phyloP scores from a whole-genome alignment of 306 rosid species.

The Argentina anserina region DNA sequence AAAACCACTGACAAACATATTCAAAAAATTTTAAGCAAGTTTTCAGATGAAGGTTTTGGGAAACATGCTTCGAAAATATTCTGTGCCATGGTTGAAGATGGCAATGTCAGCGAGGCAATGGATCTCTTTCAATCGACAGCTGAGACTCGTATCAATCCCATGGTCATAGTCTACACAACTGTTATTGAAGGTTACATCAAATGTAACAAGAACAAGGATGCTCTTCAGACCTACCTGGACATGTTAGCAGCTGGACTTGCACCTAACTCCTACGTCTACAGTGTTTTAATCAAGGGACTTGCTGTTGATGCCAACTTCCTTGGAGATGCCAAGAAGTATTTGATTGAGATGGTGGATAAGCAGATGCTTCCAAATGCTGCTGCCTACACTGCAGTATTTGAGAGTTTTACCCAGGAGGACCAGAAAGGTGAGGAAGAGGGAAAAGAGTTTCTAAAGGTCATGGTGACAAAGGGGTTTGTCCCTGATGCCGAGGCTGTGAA shows the following conservation, averaged over 20 bases:
- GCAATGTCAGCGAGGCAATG: constrained; percentile 37
- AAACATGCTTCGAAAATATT: neutral
- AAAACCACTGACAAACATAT: neutral
- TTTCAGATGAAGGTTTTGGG: neutral
- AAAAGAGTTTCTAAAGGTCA: constrained; percentile 35
- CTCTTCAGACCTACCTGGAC: constrained; percentile 50
- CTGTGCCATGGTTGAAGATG: neutral
- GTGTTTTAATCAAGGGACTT: constrained; percentile 57
- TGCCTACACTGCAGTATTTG: constrained; percentile 49
- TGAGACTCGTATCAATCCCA: constrained; percentile 40
- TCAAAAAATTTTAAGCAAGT: neutral
- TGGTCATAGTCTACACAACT: constrained; percentile 57
- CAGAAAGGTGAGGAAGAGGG: constrained; percentile 42
- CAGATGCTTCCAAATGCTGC: constrained; percentile 63
- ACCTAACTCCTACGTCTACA: constrained; percentile 60
- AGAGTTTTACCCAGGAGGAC: constrained; percentile 38
- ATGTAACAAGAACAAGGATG: constrained; percentile 50
- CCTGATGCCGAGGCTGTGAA: constrained; percentile 56
- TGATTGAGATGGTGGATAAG: constrained; percentile 64
- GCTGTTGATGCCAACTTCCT: constrained; percentile 31
- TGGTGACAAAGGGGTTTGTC: constrained; percentile 53
- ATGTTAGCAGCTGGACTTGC: constrained; percentile 66
- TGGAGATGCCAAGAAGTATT: constrained; percentile 44
- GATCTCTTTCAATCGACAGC: constrained; percentile 42
- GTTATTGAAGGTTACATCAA: constrained; percentile 54